A percentile compares a stretch with the other conserved stretches of the same genome.
phyloP scores from a whole-genome alignment of 139 green algal species.

The Tetraselmis striata region DNA sequence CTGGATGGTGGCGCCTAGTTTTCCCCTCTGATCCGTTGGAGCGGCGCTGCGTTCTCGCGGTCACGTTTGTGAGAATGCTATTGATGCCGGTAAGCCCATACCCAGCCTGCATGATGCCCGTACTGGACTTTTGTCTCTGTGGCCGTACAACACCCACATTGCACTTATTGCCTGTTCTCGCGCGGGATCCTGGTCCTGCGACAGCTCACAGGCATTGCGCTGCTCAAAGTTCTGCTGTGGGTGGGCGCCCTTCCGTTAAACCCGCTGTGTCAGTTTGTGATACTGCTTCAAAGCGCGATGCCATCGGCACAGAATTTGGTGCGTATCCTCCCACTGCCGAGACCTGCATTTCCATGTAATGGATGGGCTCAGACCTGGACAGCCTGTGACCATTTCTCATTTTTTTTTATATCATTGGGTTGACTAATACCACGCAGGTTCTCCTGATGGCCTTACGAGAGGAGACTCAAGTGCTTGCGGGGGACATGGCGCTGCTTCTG shows the following conservation, averaged over 20 bases:
- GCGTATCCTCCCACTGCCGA: too few relatives aligned
- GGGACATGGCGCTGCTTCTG: neutral
- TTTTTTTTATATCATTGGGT: too few relatives aligned
- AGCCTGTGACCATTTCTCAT: too few relatives aligned
- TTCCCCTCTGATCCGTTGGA: neutral
- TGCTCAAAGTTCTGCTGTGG: neutral
- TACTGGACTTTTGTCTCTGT: too few relatives aligned
- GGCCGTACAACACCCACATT: too few relatives aligned
- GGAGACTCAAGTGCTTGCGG: neutral
- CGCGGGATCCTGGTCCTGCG: too few relatives aligned
- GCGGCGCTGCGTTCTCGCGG: neutral
- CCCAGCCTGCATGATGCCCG: too few relatives aligned
- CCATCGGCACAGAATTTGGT: neutral
- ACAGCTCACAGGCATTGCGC: neutral
- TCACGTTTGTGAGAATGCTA: neutral
- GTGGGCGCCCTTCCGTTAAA: neutral
- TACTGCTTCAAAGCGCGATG: neutral
- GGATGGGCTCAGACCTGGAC: too few relatives aligned
- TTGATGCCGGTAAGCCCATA: neutral
- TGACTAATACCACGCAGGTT: neutral
- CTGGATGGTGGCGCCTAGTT: neutral
- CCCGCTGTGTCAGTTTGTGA: neutral
- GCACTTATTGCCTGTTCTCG: too few relatives aligned
- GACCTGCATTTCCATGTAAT: too few relatives aligned
- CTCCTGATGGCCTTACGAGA: neutral